Percentiles rank a stretch among this genome's conserved stretches.
Evolutionary conservation across 1,284 basidiomycete genomes (phyloP).

Genomic region (Malassezia obtusa): DNA sequence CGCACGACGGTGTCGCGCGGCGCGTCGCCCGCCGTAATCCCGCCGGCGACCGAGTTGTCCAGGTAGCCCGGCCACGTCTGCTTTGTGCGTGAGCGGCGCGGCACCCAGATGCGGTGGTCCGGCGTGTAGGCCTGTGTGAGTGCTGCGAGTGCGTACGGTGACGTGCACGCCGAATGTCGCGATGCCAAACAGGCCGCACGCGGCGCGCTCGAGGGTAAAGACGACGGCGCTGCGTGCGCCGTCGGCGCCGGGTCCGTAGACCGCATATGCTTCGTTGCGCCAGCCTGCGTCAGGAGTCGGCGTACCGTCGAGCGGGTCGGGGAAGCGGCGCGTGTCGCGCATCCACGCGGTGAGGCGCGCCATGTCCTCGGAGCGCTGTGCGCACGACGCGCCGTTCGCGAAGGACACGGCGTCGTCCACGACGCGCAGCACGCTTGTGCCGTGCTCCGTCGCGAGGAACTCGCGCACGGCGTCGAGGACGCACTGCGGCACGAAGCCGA

Average conservation of each 20-base stretch:
- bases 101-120: constrained; percentile 64
- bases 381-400: constrained; percentile 4
- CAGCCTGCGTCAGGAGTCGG: constrained; percentile 16
- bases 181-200: constrained; percentile 76
- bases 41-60: constrained; percentile 51
- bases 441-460: constrained; percentile 7
- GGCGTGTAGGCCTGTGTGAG: constrained; percentile 33
- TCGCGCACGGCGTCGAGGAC: constrained; percentile 27
- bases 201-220: constrained; percentile 80
- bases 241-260: constrained; percentile 21
- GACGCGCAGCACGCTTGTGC: background rate
- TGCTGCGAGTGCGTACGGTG: constrained; percentile 51
- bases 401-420: constrained; percentile 17
- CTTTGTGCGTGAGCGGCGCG: constrained; percentile 72
- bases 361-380: constrained; percentile 21
- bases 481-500: constrained; percentile 28
- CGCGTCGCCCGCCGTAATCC: constrained; percentile 60
- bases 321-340: constrained; percentile 25
- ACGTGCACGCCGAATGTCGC: constrained; percentile 80
- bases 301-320: constrained; percentile 43
- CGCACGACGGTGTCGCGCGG: constrained; percentile 71
- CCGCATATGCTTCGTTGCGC: constrained; percentile 37
- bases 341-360: constrained; percentile 23
- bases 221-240: constrained; percentile 50
- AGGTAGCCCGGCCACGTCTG: constrained; percentile 57